Percentiles rank a stretch among this genome's conserved stretches.
These are phyloP conservation scores for Pleurotus pulmonarius DNA, from an alignment of 768 basidiomycete genomes.

Conservation along the genomic window DNA sequence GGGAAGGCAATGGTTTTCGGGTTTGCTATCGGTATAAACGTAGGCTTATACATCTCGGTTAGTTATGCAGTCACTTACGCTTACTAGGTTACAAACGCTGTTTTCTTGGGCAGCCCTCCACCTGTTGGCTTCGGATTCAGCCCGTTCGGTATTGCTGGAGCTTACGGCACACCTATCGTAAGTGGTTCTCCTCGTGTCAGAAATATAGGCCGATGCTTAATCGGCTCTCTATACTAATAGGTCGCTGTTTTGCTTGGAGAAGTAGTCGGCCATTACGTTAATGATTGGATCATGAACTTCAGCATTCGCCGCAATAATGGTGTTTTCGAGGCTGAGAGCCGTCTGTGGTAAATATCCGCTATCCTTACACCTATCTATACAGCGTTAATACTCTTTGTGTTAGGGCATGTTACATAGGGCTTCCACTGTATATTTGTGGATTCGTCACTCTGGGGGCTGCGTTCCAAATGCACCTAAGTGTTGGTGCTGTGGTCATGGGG, in stretches of 20 bases:
- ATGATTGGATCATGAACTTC: slow-evolving; percentile 47
- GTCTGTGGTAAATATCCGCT: slow-evolving; percentile 43
- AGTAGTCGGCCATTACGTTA: slow-evolving; percentile 46
- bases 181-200: slow-evolving; percentile 10
- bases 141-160: slow-evolving; percentile 46
- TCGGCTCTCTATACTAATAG: slow-evolving; percentile 16
- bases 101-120: slow-evolving; percentile 55
- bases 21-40: slow-evolving; percentile 62
- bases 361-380: not conserved
- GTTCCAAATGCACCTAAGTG: slow-evolving; percentile 47
- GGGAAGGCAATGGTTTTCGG: slow-evolving; percentile 53
- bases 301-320: slow-evolving; percentile 47
- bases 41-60: slow-evolving; percentile 16
- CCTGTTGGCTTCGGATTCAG: slow-evolving; percentile 54
- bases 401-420: slow-evolving; percentile 59
- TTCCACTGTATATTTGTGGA: slow-evolving; percentile 58
- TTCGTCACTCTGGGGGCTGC: slow-evolving; percentile 56
- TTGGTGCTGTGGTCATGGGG: slow-evolving; percentile 58
- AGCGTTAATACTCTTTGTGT: not conserved
- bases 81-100: slow-evolving; percentile 58
- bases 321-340: slow-evolving; percentile 58
- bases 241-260: slow-evolving; percentile 53
- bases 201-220: too few relatives aligned
- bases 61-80: not conserved
- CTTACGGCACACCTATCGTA: slow-evolving; percentile 55